Percentiles rank a stretch among this genome's conserved stretches.
Conservation (phyloP, 2,329 filamentous ascomycete species). For the Paraconiothyrium brasiliense region DNA sequence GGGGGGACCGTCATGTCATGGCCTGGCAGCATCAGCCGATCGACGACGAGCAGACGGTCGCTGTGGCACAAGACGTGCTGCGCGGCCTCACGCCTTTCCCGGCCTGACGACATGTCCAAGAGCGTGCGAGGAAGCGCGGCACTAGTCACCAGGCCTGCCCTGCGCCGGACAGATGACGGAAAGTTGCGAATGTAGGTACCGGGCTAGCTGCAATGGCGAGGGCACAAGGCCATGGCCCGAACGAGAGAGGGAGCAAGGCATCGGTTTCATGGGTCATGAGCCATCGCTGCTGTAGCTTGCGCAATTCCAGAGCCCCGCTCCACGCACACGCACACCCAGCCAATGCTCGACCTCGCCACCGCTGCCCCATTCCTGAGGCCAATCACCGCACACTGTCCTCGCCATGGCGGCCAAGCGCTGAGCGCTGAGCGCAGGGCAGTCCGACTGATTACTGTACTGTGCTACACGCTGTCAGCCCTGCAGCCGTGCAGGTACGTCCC, state of each 20-base stretch:
- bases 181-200: constrained; percentile 44
- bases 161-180: constrained; percentile 42
- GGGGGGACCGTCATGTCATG: not conserved
- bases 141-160: constrained; percentile 46
- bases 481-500: constrained; percentile 27
- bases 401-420: not conserved
- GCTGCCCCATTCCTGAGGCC: constrained; percentile 23
- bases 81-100: constrained; percentile 24
- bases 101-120: constrained; percentile 31
- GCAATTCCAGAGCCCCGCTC: constrained; percentile 3
- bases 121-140: constrained; percentile 15
- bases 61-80: constrained; percentile 27
- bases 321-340: not conserved
- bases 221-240: constrained; percentile 15
- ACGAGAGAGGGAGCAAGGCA: constrained; percentile 25
- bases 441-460: constrained; percentile 25
- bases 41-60: constrained; percentile 13
- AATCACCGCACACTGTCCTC: constrained; percentile 4
- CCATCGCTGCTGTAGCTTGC: constrained; percentile 9
- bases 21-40: constrained; percentile 17
- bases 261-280: constrained; percentile 47
- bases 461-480: constrained; percentile 40
- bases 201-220: constrained; percentile 34
- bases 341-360: not conserved
- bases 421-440: constrained; percentile 24